Conservation (phyloP, 352 stramenopile species). For the Pilasporangium apinafurcum region DNA sequence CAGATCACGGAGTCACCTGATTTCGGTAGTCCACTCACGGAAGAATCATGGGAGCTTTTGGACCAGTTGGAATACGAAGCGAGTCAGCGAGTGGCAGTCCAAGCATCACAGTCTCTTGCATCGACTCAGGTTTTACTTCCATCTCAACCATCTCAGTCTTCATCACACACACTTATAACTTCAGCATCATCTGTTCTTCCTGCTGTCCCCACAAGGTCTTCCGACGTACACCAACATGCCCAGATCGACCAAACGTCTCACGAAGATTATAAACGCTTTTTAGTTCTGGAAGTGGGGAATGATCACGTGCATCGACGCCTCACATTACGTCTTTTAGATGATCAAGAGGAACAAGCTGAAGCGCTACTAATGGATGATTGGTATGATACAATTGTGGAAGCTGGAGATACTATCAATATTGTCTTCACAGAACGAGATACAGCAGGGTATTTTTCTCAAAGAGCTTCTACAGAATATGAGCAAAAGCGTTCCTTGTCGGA, state of each 20-base stretch:
- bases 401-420: slow-evolving; percentile 75
- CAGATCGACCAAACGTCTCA: too few species aligned
- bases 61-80: slow-evolving; percentile 65
- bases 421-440: slow-evolving; percentile 54
- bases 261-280: slow-evolving; percentile 46
- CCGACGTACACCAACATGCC: not conserved
- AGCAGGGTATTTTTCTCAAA: slow-evolving; percentile 36
- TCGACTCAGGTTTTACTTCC: not conserved
- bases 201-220: too few species aligned
- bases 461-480: slow-evolving; percentile 2
- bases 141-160: not conserved
- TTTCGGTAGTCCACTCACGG: slow-evolving; percentile 61
- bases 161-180: slow-evolving; percentile 9
- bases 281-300: slow-evolving; percentile 61
- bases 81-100: slow-evolving; percentile 23
- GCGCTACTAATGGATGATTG: slow-evolving; percentile 59
- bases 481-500: not conserved
- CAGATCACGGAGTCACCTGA: slow-evolving; percentile 20
- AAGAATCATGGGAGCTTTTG: slow-evolving; percentile 70
- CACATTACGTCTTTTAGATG: slow-evolving; percentile 54
- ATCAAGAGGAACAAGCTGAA: slow-evolving; percentile 53
- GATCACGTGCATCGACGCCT: slow-evolving; percentile 44
- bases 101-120: slow-evolving; percentile 1
- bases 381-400: slow-evolving; percentile 69
- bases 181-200: slow-evolving; percentile 9